phyloP scores from a whole-genome alignment of 306 rosid species.

The Astragalus membranaceus region DNA sequence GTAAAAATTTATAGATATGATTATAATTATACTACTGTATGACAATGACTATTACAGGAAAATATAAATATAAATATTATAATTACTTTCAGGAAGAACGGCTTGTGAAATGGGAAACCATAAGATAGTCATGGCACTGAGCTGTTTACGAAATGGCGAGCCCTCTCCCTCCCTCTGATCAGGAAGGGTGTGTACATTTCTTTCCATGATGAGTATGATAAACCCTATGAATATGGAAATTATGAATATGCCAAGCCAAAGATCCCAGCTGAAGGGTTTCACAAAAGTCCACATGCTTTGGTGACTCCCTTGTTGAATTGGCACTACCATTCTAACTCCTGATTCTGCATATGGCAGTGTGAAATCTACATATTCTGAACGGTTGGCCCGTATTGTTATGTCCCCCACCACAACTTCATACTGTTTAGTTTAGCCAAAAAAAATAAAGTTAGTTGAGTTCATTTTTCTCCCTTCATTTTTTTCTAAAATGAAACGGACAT shows the following conservation, averaged over 20 bases:
- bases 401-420: conserved; percentile 33
- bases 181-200: neutral
- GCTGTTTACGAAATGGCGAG: neutral
- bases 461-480: no score
- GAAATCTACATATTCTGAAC: conserved; percentile 21
- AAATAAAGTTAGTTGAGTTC: neutral
- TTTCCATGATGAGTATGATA: conserved; percentile 27
- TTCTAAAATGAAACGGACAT: no score
- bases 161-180: neutral
- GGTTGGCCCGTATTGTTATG: conserved; percentile 20
- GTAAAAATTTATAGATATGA: no score
- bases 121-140: neutral
- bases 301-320: neutral
- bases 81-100: conserved; percentile 26
- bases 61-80: neutral
- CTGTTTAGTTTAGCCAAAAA: neutral
- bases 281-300: conserved; percentile 31
- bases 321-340: conserved; percentile 22
- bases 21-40: no score
- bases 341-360: conserved; percentile 24
- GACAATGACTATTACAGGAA: no score
- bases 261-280: conserved; percentile 30
- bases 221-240: conserved; percentile 13
- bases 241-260: conserved; percentile 25
- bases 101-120: conserved; percentile 35